Conservation (phyloP, 1,284 basidiomycete genomes). For the Boletus smithii region DNA sequence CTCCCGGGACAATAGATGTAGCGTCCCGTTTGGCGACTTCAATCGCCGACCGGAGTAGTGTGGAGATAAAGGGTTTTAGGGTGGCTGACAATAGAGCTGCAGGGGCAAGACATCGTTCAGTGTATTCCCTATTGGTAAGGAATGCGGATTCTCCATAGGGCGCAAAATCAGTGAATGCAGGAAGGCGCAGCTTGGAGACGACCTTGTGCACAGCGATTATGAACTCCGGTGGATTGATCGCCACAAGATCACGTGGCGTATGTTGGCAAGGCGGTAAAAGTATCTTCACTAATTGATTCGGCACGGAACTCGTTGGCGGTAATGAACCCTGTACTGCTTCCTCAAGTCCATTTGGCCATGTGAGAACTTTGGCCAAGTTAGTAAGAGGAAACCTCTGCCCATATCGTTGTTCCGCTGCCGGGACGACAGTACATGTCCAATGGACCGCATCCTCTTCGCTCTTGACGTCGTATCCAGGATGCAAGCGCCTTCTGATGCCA, state of each 20-base stretch:
- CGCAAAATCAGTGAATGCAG: constrained; percentile 21
- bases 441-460: constrained; percentile 15
- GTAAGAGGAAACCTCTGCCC: constrained; percentile 21
- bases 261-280: constrained; percentile 13
- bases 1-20: constrained; percentile 14
- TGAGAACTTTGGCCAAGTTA: constrained; percentile 20
- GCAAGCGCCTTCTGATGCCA: constrained; percentile 32
- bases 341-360: constrained; percentile 19
- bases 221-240: constrained; percentile 25
- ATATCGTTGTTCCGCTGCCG: constrained; percentile 21
- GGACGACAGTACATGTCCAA: constrained; percentile 30
- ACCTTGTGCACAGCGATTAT: constrained; percentile 28
- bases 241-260: constrained; percentile 24
- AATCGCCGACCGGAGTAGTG: constrained; percentile 24
- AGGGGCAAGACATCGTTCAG: constrained; percentile 25
- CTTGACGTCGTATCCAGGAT: constrained; percentile 23
- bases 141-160: constrained; percentile 7
- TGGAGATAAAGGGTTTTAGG: constrained; percentile 31
- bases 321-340: constrained; percentile 8
- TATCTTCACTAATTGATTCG: constrained; percentile 8
- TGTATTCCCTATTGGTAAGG: constrained; percentile 9
- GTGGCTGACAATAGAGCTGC: constrained; percentile 30
- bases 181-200: constrained; percentile 20
- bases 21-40: constrained; percentile 32
- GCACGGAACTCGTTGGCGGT: constrained; percentile 1